Base-by-base conservation (phyloP, 352 stramenopile species). In the Phytophthora tubulina region DNA sequence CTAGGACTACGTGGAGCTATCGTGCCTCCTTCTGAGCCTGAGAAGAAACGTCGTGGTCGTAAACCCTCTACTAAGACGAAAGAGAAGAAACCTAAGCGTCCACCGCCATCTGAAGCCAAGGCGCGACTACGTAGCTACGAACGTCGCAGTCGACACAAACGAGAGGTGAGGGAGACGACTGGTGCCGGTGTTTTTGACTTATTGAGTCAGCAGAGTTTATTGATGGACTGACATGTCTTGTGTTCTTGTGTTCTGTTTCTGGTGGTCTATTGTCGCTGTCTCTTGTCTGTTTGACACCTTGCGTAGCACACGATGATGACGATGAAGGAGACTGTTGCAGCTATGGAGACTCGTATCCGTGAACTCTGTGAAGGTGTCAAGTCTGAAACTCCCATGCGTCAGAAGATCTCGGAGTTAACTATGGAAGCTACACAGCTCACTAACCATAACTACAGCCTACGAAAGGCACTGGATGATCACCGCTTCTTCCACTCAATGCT, bases 401-500 rank as follows among this genome's bases (percentile, higher is more conserved):
- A 79, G 58, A 67, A 72, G 35, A 72, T 88, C 45, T 65, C 65
- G 44, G 68, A 83, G 21, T 61, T 87, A 17, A 72, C 74, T 6
- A 65, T 86, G 56, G 79, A 89, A 54, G 74, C 77, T 15, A 79
- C 77, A 33, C 59, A 66, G 45, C 79, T 89, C 15, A 78, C 75
- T 39, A 77, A 87, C 66, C 73, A 86, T 64, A 89, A 89, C 67
- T 86, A 80, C 61, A 67, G 74, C 32, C 68, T 89, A n/a, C 67
- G 75, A 17, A 78, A 79, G 39, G 75, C 75, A 3, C 73, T 89
- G 30, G 79, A 89, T 51, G 77, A 85, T 51, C 81, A 89, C 63
- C 59, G 55, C 35, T 89, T 89, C 60, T 89, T 89, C 63, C 81
- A 89, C 66, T 84, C 75, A 17, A 89, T 87, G 81, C 48, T 87